These are phyloP conservation scores for Phycomyces nitens DNA, from an alignment of 192 early-diverging fungal genomes.

Conservation along the genomic window DNA sequence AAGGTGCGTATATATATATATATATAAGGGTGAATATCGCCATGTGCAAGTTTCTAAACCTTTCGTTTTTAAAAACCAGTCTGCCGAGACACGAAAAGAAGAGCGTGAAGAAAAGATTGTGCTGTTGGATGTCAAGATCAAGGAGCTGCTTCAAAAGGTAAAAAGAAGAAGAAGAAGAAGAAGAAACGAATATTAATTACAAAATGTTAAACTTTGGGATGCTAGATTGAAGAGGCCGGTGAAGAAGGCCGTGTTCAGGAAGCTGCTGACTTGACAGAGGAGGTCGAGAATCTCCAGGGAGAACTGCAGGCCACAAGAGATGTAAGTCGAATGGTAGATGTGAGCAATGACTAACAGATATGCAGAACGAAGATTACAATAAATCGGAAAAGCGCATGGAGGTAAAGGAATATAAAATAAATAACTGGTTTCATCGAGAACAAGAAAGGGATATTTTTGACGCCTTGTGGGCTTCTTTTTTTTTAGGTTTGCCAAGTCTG, in stretches of 20 bases:
- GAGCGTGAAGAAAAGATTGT: conserved; percentile 80
- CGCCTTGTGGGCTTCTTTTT: not conserved
- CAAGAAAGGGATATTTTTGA: not conserved
- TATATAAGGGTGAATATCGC: no score
- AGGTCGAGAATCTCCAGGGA: conserved; percentile 65
- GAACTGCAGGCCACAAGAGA: conserved; percentile 57
- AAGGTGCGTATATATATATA: conserved; percentile 33
- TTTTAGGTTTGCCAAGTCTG: conserved; percentile 71
- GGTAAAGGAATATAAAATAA: conserved; percentile 14
- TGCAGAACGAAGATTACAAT: conserved; percentile 18
- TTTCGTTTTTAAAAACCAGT: no score
- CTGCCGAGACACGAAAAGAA: conserved; percentile 57
- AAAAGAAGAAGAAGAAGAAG: no score
- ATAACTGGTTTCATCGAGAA: not conserved
- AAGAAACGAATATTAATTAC: no score
- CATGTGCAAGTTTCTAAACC: no score
- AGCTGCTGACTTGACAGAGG: conserved; percentile 56
- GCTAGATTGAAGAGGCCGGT: conserved; percentile 69
- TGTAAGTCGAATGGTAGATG: conserved; percentile 30
- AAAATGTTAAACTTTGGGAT: no score
- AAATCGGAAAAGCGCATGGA: conserved; percentile 70
- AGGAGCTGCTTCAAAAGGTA: conserved; percentile 56
- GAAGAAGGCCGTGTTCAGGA: conserved; percentile 73
- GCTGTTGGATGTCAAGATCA: conserved; percentile 78
- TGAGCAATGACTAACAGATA: not conserved